Conservation (phyloP, 164 flowering plant genomes). For the Litsea cubeba region DNA sequence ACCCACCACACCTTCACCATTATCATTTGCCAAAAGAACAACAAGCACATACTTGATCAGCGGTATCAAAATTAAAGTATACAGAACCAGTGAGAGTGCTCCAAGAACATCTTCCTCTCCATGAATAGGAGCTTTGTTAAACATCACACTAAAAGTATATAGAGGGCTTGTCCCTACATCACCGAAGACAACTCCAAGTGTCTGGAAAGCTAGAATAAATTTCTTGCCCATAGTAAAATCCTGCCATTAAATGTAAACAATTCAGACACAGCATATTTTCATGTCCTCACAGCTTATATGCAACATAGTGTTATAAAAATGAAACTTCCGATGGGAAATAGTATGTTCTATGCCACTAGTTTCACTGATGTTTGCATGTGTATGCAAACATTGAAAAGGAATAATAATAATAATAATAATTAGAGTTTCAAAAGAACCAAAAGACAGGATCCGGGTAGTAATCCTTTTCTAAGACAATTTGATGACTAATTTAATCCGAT, state of each 20-base stretch:
- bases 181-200: slow-evolving; percentile 95
- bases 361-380: background rate
- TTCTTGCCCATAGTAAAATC: slow-evolving; percentile 67
- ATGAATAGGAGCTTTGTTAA: slow-evolving; percentile 73
- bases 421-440: background rate
- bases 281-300: background rate
- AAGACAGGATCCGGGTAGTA: background rate
- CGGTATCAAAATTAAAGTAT: slow-evolving; percentile 88
- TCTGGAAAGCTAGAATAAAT: slow-evolving; percentile 69
- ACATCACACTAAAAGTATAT: slow-evolving; percentile 95
- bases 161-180: slow-evolving; percentile 99
- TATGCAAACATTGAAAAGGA: background rate
- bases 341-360: background rate
- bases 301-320: too few species aligned
- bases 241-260: slow-evolving; percentile 39
- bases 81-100: slow-evolving; percentile 83
- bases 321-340: background rate
- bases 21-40: slow-evolving; percentile 97
- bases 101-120: slow-evolving; percentile 88
- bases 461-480: background rate
- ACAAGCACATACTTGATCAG: slow-evolving; percentile 82
- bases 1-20: slow-evolving; percentile 84
- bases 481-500: background rate
- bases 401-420: too few species aligned
- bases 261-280: slow-evolving; percentile 8